These are phyloP conservation scores for Sanghuangporus sanghuang DNA, from an alignment of 1,284 basidiomycete genomes.

Conservation along the genomic window DNA sequence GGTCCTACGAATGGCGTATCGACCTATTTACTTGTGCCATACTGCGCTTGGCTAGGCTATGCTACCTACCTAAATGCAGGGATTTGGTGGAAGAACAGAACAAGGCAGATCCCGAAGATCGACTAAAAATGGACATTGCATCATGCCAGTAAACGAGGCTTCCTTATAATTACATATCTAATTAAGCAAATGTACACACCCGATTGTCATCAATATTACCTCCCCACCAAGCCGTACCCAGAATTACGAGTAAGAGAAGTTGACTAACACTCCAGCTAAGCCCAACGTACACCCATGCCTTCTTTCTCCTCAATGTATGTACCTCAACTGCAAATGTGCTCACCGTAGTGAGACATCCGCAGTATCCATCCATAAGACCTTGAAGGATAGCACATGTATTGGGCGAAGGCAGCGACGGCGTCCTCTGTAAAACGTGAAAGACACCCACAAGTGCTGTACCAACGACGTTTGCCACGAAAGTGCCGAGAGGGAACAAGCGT, in stretches of 20 bases:
- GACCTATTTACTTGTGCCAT: conserved; percentile 55
- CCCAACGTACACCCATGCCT: conserved; percentile 63
- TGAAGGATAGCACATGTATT: conserved; percentile 69
- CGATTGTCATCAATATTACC: conserved; percentile 37
- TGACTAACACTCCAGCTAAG: conserved; percentile 72
- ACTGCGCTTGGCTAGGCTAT: conserved; percentile 60
- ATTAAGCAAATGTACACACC: conserved; percentile 33
- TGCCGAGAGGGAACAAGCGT: conserved; percentile 78
- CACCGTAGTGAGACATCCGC: conserved; percentile 91
- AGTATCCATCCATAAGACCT: conserved; percentile 88
- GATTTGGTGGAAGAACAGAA: conserved; percentile 48
- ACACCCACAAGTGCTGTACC: conserved; percentile 74
- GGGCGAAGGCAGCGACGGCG: conserved; percentile 37
- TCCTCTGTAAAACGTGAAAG: conserved; percentile 68
- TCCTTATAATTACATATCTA: not conserved
- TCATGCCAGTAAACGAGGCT: not conserved
- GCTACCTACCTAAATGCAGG: conserved; percentile 71
- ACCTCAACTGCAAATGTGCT: conserved; percentile 91
- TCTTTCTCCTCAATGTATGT: conserved; percentile 48
- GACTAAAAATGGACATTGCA: not conserved
- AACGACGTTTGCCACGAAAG: conserved; percentile 79
- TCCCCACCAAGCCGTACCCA: conserved; percentile 68
- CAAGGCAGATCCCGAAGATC: not conserved
- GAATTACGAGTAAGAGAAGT: conserved; percentile 65
- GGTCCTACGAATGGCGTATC: conserved; percentile 44